Percentiles rank a stretch among this genome's conserved stretches.
phyloP scores from a whole-genome alignment of 2,329 filamentous ascomycete genomes.

The Pseudocercospora eumusae region DNA sequence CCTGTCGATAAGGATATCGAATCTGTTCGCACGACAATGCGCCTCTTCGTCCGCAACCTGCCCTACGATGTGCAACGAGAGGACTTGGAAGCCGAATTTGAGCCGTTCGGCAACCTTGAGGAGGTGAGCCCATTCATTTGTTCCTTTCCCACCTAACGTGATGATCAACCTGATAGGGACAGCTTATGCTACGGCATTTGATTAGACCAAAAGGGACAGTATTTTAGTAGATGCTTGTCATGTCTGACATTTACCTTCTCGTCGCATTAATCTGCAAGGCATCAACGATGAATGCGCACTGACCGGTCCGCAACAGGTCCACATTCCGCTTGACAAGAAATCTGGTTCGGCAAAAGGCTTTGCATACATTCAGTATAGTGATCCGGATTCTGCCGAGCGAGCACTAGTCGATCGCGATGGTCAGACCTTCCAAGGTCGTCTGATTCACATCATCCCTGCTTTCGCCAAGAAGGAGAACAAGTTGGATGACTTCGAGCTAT shows the following conservation, averaged over 20 bases:
- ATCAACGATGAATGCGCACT: slow-evolving; percentile 5
- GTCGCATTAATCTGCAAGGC: slow-evolving; percentile 3
- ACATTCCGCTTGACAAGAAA: slow-evolving; percentile 72
- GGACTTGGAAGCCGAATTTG: slow-evolving; percentile 72
- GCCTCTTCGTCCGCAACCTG: slow-evolving; percentile 87
- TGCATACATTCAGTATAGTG: slow-evolving; percentile 77
- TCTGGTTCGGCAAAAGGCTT: slow-evolving; percentile 82
- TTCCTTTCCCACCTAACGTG: slow-evolving; percentile 52
- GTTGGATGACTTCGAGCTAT: slow-evolving; percentile 84
- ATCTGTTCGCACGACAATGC: slow-evolving; percentile 68
- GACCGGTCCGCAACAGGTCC: slow-evolving; percentile 62
- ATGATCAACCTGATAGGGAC: slow-evolving; percentile 99
- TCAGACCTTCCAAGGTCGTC: slow-evolving; percentile 84
- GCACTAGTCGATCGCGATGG: slow-evolving; percentile 81
- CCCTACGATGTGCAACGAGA: slow-evolving; percentile 77
- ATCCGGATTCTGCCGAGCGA: slow-evolving; percentile 70
- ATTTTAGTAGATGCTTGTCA: slow-evolving; percentile 99
- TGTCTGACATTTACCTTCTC: slow-evolving; percentile 53
- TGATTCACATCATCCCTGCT: slow-evolving; percentile 86
- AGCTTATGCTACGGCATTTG: slow-evolving; percentile 93
- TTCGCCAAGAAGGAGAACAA: slow-evolving; percentile 77
- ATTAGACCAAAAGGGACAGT: slow-evolving; percentile 82
- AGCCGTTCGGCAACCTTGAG: slow-evolving; percentile 71
- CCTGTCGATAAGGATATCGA: slow-evolving; percentile 53
- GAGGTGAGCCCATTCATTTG: slow-evolving; percentile 69